phyloP scores from a whole-genome alignment of 768 basidiomycete species.

The Paxillus ammoniavirescens region DNA sequence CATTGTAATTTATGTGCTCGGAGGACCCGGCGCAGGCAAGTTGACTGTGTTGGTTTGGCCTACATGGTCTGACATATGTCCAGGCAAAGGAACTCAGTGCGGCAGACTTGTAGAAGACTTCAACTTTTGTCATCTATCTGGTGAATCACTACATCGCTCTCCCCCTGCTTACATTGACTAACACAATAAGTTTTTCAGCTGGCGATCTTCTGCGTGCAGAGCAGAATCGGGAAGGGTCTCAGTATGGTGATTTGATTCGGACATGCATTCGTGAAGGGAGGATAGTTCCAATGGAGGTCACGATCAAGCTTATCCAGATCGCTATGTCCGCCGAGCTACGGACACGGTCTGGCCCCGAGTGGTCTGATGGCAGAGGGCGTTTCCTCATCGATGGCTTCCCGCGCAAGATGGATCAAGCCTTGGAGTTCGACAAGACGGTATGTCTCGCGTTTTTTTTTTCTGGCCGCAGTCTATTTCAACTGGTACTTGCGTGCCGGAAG shows the following conservation, averaged over 20 bases:
- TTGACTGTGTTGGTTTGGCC: conserved; percentile 4
- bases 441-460: conserved; percentile 19
- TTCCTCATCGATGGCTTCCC: conserved; percentile 98
- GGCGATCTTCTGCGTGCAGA: conserved; percentile 60
- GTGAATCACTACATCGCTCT: conserved; percentile 39
- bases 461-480: background rate
- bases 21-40: conserved; percentile 93
- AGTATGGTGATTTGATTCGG: conserved; percentile 79
- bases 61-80: conserved; percentile 5
- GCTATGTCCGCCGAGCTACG: conserved; percentile 75
- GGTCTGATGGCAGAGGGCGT: conserved; percentile 71
- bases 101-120: conserved; percentile 79
- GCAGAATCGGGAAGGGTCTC: conserved; percentile 44
- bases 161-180: conserved; percentile 8
- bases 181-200: too few species aligned
- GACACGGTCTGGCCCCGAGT: conserved; percentile 46
- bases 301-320: conserved; percentile 91
- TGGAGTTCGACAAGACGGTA: conserved; percentile 86
- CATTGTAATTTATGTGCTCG: conserved; percentile 91
- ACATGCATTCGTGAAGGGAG: conserved; percentile 86
- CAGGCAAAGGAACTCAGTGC: conserved; percentile 97
- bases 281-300: conserved; percentile 97
- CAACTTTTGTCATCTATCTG: conserved; percentile 90
- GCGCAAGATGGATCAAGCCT: conserved; percentile 97
- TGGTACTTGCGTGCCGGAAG: conserved; percentile 34